phyloP scores from a whole-genome alignment of 345 rosid species.

The Raphanus sativus region DNA sequence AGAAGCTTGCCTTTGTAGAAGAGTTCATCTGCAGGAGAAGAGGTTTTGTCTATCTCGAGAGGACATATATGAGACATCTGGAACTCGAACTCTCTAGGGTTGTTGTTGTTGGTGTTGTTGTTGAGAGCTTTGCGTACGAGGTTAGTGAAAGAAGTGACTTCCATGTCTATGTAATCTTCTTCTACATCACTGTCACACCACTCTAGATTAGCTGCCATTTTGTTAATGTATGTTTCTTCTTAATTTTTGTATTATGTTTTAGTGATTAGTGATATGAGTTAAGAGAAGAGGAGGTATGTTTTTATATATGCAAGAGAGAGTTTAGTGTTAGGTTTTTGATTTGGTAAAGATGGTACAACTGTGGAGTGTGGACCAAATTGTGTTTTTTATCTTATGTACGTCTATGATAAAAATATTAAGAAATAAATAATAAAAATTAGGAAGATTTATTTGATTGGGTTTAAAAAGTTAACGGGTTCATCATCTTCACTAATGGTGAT shows the following conservation, averaged over 20 bases:
- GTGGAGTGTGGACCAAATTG: constrained; percentile 25
- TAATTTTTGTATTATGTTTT: constrained; percentile 5
- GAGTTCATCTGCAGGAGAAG: constrained; percentile 92
- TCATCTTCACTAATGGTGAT: constrained; percentile 8
- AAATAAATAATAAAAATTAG: background rate
- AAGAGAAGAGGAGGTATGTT: constrained; percentile 10
- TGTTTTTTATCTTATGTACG: background rate
- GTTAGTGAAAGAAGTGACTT: constrained; percentile 61
- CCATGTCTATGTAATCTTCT: constrained; percentile 90
- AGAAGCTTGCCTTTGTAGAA: constrained; percentile 95
- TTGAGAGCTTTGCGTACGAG: constrained; percentile 44
- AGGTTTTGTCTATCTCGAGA: constrained; percentile 44
- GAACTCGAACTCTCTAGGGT: constrained; percentile 80
- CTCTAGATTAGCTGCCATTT: constrained; percentile 51
- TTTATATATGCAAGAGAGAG: constrained; percentile 28
- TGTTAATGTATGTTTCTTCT: constrained; percentile 6
- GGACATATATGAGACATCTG: constrained; percentile 64
- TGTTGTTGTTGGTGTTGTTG: constrained; percentile 41
- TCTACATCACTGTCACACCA: constrained; percentile 53
- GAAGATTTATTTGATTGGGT: constrained; percentile 11
- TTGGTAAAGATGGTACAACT: constrained; percentile 34
- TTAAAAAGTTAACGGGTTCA: constrained; percentile 17
- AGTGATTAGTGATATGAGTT: constrained; percentile 25
- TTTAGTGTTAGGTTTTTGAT: constrained; percentile 34
- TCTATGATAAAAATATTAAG: background rate